Conservation (phyloP, 164 flowering plant genomes). For the Stephania cephalantha region DNA sequence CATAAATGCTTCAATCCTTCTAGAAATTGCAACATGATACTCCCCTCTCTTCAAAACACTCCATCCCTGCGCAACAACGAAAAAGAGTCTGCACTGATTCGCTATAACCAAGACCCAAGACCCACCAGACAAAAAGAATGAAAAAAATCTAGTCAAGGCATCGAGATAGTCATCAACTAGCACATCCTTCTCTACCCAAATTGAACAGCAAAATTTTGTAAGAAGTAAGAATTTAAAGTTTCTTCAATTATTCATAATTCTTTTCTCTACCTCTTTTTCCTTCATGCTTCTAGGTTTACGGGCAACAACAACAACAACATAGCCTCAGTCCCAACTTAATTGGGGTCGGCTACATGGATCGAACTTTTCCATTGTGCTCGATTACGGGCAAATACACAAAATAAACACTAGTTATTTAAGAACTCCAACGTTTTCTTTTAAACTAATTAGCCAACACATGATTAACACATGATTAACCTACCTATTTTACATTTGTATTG, state of each 20-base stretch:
- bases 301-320: no score
- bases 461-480: no score
- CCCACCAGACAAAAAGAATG: background rate
- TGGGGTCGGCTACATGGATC: no score
- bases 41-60: conserved; percentile 35
- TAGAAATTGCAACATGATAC: conserved; percentile 84
- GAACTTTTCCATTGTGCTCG: no score
- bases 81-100: background rate
- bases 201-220: background rate
- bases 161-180: background rate
- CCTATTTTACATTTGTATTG: background rate
- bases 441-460: background rate
- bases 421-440: background rate
- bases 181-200: background rate
- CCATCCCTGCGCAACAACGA: conserved; percentile 47
- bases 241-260: background rate
- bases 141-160: background rate
- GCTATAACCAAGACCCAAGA: background rate
- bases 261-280: no score
- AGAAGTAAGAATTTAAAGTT: background rate
- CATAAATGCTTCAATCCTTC: conserved; percentile 54
- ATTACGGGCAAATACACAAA: background rate
- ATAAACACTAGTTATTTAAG: background rate
- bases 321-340: no score
- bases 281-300: background rate